Evolutionary conservation across 2,329 filamentous ascomycete genomes (phyloP).

Genomic region (Colletotrichum sp.): DNA sequence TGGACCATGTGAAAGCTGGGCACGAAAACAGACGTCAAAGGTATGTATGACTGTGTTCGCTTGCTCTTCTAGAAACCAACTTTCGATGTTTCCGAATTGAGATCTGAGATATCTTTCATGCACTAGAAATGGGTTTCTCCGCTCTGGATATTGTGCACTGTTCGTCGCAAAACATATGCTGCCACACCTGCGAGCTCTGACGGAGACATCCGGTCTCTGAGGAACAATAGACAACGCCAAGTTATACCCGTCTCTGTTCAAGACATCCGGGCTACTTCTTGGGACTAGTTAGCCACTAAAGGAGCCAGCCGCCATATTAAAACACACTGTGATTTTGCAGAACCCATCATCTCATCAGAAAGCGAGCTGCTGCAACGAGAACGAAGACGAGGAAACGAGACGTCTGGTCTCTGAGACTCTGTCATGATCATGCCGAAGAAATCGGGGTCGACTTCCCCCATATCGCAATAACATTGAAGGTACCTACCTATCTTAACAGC

Average conservation of each 20-base stretch:
- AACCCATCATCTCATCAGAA: not conserved
- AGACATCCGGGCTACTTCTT: not conserved
- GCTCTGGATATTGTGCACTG: not conserved
- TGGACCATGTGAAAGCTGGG: not conserved
- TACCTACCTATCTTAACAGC: too few relatives aligned
- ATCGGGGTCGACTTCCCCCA: not conserved
- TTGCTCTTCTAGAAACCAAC: not conserved
- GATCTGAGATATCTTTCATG: not conserved
- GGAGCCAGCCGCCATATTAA: not conserved
- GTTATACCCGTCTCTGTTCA: not conserved
- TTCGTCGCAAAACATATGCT: not conserved
- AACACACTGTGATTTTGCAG: not conserved
- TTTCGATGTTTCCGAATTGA: not conserved
- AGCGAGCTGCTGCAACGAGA: not conserved
- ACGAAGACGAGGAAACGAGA: not conserved
- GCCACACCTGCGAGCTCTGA: too few relatives aligned
- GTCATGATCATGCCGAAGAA: not conserved
- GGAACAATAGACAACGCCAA: not conserved
- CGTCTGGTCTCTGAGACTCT: not conserved
- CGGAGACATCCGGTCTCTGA: not conserved
- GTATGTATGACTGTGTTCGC: not conserved
- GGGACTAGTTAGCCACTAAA: not conserved
- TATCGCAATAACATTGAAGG: not conserved
- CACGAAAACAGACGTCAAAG: not conserved
- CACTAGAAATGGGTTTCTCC: not conserved